A percentile compares a stretch with the other conserved stretches of the same genome.
These are phyloP conservation scores for Porcisia hertigi DNA, from an alignment of 208 protist genomes.

Conservation along the genomic window DNA sequence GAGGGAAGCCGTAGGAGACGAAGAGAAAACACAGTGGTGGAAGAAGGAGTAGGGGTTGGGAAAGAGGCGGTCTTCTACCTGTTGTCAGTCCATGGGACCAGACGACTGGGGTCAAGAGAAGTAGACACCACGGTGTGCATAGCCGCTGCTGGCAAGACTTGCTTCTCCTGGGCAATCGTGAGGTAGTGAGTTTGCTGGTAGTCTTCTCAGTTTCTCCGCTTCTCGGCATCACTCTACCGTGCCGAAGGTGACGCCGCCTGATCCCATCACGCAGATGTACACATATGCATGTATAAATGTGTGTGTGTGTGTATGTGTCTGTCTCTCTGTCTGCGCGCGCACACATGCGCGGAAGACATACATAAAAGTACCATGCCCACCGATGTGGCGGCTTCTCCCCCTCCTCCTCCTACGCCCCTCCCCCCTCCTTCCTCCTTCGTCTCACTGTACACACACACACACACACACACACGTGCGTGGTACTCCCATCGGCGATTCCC, in stretches of 20 bases:
- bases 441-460: not conserved
- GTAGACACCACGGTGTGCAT: not conserved
- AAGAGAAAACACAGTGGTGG: not conserved
- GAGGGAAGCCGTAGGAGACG: not conserved
- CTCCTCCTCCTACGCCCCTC: not conserved
- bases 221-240: not conserved
- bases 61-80: not conserved
- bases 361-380: slow-evolving; percentile 5
- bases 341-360: not conserved
- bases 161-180: not conserved
- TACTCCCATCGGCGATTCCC: not conserved
- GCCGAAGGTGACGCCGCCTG: not conserved
- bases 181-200: not conserved
- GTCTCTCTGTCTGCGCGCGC: not conserved
- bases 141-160: no score
- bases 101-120: not conserved
- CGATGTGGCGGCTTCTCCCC: not conserved
- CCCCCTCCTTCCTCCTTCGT: not conserved
- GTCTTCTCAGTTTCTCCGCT: not conserved
- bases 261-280: not conserved
- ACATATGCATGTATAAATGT: not conserved
- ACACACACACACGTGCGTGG: not conserved
- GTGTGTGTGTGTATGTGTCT: not conserved
- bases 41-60: not conserved
- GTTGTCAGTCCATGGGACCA: not conserved